Evolutionary conservation across 2,329 filamentous ascomycete species (phyloP).

Genomic region (Graphiopsis chlorocephala): DNA sequence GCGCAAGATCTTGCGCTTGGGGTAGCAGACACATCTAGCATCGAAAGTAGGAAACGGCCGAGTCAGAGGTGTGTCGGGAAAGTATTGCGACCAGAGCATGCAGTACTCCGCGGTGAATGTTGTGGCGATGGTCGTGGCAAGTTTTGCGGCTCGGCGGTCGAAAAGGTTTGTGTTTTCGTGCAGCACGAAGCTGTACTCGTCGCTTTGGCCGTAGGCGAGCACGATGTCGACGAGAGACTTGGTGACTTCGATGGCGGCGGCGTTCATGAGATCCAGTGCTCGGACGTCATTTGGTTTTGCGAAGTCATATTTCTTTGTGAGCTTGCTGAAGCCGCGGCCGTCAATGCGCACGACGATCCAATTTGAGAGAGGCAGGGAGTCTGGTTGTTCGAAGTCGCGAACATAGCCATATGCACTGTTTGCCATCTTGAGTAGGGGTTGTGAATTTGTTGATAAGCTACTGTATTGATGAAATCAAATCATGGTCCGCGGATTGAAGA

Average conservation of each 20-base stretch:
- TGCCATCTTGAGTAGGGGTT: slow-evolving; percentile 25
- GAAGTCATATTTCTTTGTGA: slow-evolving; percentile 63
- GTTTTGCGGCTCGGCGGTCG: slow-evolving; percentile 82
- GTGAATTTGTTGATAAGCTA: not conserved
- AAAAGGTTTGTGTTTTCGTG: slow-evolving; percentile 73
- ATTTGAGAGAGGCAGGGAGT: slow-evolving; percentile 79
- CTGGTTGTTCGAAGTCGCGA: slow-evolving; percentile 79
- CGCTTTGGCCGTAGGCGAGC: slow-evolving; percentile 88
- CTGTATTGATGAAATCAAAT: not conserved
- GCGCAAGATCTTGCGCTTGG: slow-evolving; percentile 73
- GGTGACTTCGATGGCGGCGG: slow-evolving; percentile 80
- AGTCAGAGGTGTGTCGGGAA: slow-evolving; percentile 67
- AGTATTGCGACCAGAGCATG: slow-evolving; percentile 72
- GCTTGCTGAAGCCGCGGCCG: slow-evolving; percentile 87
- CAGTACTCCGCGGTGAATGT: slow-evolving; percentile 93
- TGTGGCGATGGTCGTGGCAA: slow-evolving; percentile 86
- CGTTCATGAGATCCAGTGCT: slow-evolving; percentile 91
- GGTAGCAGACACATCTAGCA: slow-evolving; percentile 86
- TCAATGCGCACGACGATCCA: slow-evolving; percentile 96
- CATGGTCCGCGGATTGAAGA: not conserved
- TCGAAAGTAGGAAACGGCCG: slow-evolving; percentile 86
- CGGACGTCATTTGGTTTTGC: slow-evolving; percentile 88
- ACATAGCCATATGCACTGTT: slow-evolving; percentile 84
- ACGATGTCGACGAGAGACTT: slow-evolving; percentile 79
- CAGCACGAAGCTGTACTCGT: slow-evolving; percentile 73